Evolutionary conservation across 2,329 filamentous ascomycete species (phyloP).

Genomic region (Geoglossum cookeanum): DNA sequence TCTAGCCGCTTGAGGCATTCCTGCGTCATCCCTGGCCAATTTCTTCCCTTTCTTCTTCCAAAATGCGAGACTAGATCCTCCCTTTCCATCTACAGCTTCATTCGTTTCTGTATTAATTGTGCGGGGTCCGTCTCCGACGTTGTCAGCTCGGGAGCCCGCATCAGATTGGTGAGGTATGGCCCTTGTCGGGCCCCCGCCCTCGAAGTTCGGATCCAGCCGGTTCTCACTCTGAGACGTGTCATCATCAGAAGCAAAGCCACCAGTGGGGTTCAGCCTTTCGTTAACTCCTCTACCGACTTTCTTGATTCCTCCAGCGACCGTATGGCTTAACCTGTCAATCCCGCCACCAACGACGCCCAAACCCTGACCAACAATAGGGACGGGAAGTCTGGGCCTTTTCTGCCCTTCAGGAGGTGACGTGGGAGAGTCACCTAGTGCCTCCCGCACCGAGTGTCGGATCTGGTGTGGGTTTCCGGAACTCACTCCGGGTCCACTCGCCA

Average conservation of each 20-base stretch:
- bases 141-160: neutral
- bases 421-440: constrained; percentile 6
- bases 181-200: neutral
- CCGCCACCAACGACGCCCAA: constrained; percentile 24
- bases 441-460: constrained; percentile 14
- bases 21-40: constrained; percentile 18
- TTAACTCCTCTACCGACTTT: constrained; percentile 22
- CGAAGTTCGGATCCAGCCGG: neutral
- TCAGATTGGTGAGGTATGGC: neutral
- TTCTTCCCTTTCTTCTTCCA: constrained; percentile 17
- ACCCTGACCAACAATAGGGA: constrained; percentile 29
- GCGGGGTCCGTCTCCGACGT: neutral
- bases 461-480: constrained; percentile 39
- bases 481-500: constrained; percentile 28
- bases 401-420: constrained; percentile 16
- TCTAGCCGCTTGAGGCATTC: constrained; percentile 23
- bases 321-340: constrained; percentile 30
- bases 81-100: neutral
- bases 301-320: constrained; percentile 24
- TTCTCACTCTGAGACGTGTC: constrained; percentile 13
- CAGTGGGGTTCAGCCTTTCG: constrained; percentile 17
- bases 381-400: constrained; percentile 16
- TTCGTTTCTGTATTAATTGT: neutral
- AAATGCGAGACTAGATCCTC: constrained; percentile 11
- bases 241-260: constrained; percentile 18